These are phyloP conservation scores for Hygrophila difformis DNA, from an alignment of 257 asterid species.

Conservation along the genomic window DNA sequence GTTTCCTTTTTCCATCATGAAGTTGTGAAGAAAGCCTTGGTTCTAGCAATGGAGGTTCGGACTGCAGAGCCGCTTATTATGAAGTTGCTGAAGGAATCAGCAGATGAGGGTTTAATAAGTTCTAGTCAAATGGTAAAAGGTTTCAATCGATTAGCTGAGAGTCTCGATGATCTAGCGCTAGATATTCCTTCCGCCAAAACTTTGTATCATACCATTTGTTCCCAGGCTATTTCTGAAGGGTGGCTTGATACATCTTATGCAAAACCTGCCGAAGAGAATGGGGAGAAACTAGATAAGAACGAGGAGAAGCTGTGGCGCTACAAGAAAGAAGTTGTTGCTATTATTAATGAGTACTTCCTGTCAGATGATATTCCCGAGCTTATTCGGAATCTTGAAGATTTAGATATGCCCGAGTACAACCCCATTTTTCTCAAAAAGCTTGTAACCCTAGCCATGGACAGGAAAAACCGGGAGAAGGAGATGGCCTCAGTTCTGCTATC, in stretches of 20 bases:
- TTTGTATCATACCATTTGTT: constrained; percentile 43
- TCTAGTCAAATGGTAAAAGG: constrained; percentile 94
- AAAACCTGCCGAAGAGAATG: constrained; percentile 42
- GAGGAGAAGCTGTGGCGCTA: constrained; percentile 63
- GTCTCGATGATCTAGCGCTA: constrained; percentile 93
- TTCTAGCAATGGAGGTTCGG: constrained; percentile 75
- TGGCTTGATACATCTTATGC: constrained; percentile 79
- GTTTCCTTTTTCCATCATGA: constrained; percentile 96
- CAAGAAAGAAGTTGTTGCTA: constrained; percentile 67
- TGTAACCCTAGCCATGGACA: constrained; percentile 82
- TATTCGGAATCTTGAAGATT: constrained; percentile 77
- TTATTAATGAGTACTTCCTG: constrained; percentile 87
- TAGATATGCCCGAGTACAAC: constrained; percentile 59
- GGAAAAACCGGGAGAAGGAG: constrained; percentile 90
- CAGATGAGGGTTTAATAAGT: constrained; percentile 92
- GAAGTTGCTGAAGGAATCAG: constrained; percentile 72
- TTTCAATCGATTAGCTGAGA: constrained; percentile 66
- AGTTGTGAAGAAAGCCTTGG: constrained; percentile 87
- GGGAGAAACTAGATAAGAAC: constrained; percentile 25
- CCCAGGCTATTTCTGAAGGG: constrained; percentile 72
- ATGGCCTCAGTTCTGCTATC: constrained; percentile 95
- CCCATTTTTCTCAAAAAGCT: constrained; percentile 82
- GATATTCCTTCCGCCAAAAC: constrained; percentile 90
- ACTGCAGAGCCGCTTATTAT: constrained; percentile 55
- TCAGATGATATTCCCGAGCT: constrained; percentile 96